phyloP scores from a whole-genome alignment of 2,329 filamentous ascomycete species.

The Colletotrichum lindemuthianum region DNA sequence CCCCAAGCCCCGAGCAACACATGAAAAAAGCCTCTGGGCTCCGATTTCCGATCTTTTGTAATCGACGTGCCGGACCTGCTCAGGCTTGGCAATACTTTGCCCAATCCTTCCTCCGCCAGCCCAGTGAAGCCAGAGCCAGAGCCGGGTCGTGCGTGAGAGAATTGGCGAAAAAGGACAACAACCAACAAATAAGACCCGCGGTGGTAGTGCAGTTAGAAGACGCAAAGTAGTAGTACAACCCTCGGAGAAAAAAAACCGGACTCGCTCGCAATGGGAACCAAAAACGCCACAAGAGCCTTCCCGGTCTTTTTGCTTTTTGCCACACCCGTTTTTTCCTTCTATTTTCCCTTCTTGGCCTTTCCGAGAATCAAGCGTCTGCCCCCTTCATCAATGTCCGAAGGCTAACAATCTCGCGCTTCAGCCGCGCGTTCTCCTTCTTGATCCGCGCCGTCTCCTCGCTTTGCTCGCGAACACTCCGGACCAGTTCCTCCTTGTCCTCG shows the following conservation, averaged over 20 bases:
- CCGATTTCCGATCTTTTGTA: too few relatives aligned
- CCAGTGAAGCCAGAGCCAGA: too few relatives aligned
- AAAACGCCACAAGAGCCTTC: constrained; percentile 21
- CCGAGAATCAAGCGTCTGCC: constrained; percentile 17
- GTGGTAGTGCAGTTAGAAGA: constrained; percentile 6
- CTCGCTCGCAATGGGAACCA: constrained; percentile 30
- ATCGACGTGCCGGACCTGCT: too few relatives aligned
- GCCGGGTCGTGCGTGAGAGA: background rate
- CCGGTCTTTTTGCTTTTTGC: background rate
- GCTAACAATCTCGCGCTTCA: constrained; percentile 85
- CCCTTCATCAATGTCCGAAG: constrained; percentile 66
- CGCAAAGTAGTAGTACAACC: constrained; percentile 21
- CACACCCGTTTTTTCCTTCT: constrained; percentile 2
- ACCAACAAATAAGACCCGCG: constrained; percentile 18
- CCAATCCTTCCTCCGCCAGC: too few relatives aligned
- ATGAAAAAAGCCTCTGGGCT: too few relatives aligned
- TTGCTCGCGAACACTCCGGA: constrained; percentile 75
- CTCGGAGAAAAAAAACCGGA: constrained; percentile 20
- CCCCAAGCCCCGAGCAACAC: too few relatives aligned
- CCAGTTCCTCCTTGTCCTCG: constrained; percentile 82
- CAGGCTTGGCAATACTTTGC: too few relatives aligned
- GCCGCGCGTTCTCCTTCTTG: constrained; percentile 85
- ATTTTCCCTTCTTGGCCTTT: background rate
- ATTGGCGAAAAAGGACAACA: background rate
- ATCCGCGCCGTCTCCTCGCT: constrained; percentile 80